Evolutionary conservation across 2,329 filamentous ascomycete genomes (phyloP), one percentile per base, ranked within the genome.

Genomic region (Beauveria pseudobassiana): DNA sequence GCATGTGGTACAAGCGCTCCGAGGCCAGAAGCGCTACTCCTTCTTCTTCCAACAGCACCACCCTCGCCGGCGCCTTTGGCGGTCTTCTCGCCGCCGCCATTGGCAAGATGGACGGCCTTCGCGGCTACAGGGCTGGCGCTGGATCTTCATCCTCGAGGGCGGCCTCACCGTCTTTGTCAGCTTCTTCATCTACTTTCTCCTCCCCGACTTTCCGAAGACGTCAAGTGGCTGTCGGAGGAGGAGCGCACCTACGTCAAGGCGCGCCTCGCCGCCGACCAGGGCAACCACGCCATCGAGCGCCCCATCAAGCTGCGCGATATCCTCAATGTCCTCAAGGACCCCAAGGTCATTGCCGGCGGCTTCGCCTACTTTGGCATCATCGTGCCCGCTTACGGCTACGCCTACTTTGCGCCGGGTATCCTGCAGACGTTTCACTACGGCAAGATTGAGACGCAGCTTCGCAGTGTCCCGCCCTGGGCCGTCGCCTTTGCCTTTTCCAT

Each of bases 1-100:
- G 90, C 62, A 93, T 93, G 87, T 96, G 90, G 92, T 99, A 98
- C 69, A 87, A 87, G 63, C 86, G 93, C 63, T 80, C 80, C 50
- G 95, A 98, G 75, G 91, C 93, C 93, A 98, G 75, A 91, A 91
- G 69, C 87, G 95, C 34, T 97, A 93, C 76, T 90, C 87, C 18
- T 93, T 98, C 79, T 98, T 98, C 80, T 98, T 98, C 79, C 79
- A 87, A 84, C 69, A 90, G 83, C 30, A 93, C 90, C 0, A 89
- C 87, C 0, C 78, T 93, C 3, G 90, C 90, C 1, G 90, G 90
- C 38, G 90, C 91, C 0, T 97, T 96, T 68, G 92, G 91, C 49
- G 92, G 92, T 2, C 81, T 97, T 1, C 80, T 97, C 5, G 93
- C 93, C 1, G 88, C 86, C 1, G 93, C 88, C 0, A 96, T 97